Evolutionary conservation across 305 asterid genomes (phyloP).

Genomic region (Withania somnifera): DNA sequence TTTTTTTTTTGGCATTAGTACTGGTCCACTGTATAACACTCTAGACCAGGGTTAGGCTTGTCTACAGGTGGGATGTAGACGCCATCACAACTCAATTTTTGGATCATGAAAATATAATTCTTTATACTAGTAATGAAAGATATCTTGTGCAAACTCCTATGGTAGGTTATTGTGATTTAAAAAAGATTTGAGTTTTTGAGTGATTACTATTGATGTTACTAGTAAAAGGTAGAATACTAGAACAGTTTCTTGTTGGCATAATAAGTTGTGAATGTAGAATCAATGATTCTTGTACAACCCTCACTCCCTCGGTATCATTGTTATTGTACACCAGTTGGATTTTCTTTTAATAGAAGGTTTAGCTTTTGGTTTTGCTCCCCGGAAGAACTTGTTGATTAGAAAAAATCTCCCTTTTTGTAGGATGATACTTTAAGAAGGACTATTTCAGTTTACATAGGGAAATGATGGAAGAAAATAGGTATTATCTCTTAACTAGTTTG

Average conservation of each 20-base stretch:
- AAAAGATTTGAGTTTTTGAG: not conserved
- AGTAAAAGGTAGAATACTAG: not conserved
- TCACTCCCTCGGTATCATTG: not conserved
- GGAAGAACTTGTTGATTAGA: not conserved
- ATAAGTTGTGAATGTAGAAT: not conserved
- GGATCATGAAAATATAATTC: constrained; percentile 14
- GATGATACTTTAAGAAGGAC: constrained; percentile 76
- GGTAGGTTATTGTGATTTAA: not conserved
- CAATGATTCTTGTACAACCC: not conserved
- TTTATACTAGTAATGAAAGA: not conserved
- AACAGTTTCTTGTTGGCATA: not conserved
- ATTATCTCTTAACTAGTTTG: constrained; percentile 1
- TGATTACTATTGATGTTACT: not conserved
- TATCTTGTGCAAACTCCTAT: not conserved
- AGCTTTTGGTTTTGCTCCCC: constrained; percentile 1
- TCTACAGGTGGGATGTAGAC: no score
- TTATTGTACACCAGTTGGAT: not conserved
- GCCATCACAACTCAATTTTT: no score
- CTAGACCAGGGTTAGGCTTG: no score
- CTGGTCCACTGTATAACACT: no score
- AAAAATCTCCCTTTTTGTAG: constrained; percentile 20
- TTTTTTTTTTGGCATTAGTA: no score
- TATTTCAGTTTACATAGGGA: constrained; percentile 72
- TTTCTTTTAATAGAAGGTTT: not conserved
- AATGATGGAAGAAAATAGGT: constrained; percentile 99